Percentiles rank a stretch among this genome's conserved stretches.
Evolutionary conservation across 139 green algal genomes (phyloP).

Genomic region (Chlorella sorokiniana): DNA sequence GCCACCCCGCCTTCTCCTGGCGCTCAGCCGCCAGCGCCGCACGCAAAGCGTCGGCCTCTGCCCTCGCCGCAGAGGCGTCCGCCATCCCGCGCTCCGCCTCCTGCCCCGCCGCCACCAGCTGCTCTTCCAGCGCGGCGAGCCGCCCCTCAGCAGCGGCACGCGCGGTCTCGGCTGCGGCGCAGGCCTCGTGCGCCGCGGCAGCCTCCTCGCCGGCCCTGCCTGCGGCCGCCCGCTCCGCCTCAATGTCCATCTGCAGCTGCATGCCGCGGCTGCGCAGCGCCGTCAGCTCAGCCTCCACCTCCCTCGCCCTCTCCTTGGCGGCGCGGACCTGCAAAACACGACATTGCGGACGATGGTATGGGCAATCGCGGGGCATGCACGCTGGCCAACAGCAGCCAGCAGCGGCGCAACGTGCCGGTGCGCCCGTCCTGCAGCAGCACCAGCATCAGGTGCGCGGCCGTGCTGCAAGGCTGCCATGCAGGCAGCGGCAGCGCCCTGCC

Average conservation of each 20-base stretch:
- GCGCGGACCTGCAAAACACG: no score
- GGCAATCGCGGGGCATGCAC: no score
- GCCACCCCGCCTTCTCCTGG: no score
- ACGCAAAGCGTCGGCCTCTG: background rate
- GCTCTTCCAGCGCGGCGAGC: background rate
- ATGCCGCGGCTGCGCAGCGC: background rate
- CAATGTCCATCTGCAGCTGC: no score
- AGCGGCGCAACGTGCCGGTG: background rate
- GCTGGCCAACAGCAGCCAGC: background rate
- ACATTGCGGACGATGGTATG: no score
- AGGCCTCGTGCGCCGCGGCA: background rate
- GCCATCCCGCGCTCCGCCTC: background rate
- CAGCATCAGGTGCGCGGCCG: background rate
- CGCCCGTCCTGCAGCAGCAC: background rate
- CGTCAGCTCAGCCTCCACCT: background rate
- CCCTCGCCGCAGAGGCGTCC: no score
- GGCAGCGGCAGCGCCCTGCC: background rate
- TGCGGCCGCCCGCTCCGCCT: background rate
- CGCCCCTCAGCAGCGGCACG: background rate
- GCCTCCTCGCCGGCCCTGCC: no score
- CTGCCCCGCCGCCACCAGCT: background rate
- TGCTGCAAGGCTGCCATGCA: background rate
- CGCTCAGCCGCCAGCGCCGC: no score
- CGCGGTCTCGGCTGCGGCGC: no score
- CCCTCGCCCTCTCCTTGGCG: no score